phyloP scores from a whole-genome alignment of 139 green algal species.

The Chlamydomonas sp. region DNA sequence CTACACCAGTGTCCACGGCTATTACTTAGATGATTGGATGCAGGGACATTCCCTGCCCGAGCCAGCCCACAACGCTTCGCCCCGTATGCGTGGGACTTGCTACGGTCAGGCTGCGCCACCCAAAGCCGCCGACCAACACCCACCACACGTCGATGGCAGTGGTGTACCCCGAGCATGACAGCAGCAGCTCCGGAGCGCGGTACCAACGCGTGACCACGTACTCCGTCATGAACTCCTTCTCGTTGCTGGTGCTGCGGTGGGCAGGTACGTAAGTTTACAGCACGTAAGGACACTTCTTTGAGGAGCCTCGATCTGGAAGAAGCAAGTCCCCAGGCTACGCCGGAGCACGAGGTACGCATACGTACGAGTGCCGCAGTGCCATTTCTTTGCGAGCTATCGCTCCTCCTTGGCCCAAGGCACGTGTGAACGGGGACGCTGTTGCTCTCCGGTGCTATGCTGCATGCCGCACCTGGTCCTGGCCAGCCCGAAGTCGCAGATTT shows the following conservation, averaged over 20 bases:
- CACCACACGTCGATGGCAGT: constrained; percentile 74
- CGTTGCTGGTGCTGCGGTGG: constrained; percentile 29
- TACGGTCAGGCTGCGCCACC: constrained; percentile 46
- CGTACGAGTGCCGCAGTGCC: too few relatives aligned
- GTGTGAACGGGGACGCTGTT: too few relatives aligned
- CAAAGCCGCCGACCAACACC: not conserved
- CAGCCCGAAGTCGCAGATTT: constrained; percentile 98
- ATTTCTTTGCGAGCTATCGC: too few relatives aligned
- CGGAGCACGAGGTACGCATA: too few relatives aligned
- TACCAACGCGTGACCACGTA: constrained; percentile 97
- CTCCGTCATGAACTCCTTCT: constrained; percentile 86
- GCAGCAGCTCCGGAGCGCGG: constrained; percentile 92
- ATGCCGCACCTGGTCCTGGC: constrained; percentile 69
- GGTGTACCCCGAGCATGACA: constrained; percentile 87
- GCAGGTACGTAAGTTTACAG: too few relatives aligned
- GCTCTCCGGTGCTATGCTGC: too few relatives aligned
- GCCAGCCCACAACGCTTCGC: constrained; percentile 45
- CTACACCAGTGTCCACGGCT: too few relatives aligned
- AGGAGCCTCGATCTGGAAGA: too few relatives aligned
- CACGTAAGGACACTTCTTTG: too few relatives aligned
- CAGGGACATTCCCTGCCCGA: not conserved
- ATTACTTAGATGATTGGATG: too few relatives aligned
- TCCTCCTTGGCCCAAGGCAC: too few relatives aligned
- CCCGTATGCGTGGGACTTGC: not conserved
- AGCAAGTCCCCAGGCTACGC: too few relatives aligned